phyloP scores from a whole-genome alignment of 2,329 filamentous ascomycete genomes.

The Colletotrichum lupini region DNA sequence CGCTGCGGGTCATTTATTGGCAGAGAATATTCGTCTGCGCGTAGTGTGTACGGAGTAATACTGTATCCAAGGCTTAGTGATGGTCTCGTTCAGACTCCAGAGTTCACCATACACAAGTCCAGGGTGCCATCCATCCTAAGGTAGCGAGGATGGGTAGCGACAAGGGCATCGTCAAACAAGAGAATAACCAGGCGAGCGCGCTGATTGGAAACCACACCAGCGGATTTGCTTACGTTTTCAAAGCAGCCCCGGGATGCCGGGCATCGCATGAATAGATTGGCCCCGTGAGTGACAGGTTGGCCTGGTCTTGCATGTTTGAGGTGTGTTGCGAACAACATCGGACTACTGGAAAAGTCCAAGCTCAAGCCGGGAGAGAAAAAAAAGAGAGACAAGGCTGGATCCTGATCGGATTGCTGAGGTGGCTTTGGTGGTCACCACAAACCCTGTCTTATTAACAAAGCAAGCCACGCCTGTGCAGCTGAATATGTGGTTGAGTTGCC shows the following conservation, averaged over 20 bases:
- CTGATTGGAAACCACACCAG: constrained; percentile 11
- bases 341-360: constrained; percentile 32
- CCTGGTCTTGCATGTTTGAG: constrained; percentile 40
- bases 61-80: background rate
- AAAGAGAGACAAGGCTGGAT: constrained; percentile 3
- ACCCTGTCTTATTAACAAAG: constrained; percentile 8
- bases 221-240: constrained; percentile 20
- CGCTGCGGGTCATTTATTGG: background rate
- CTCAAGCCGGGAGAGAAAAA: background rate
- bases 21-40: constrained; percentile 7
- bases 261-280: constrained; percentile 36
- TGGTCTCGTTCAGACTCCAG: background rate
- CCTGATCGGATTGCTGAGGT: constrained; percentile 16
- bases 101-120: background rate
- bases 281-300: constrained; percentile 21
- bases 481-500: constrained; percentile 12
- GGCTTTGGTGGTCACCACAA: background rate
- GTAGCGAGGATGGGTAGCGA: background rate
- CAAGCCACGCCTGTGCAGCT: constrained; percentile 14
- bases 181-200: background rate
- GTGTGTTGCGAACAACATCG: constrained; percentile 41
- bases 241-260: constrained; percentile 7
- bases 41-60: background rate
- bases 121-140: background rate
- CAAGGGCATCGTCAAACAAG: constrained; percentile 10